Conservation (phyloP, 2,329 filamentous ascomycete genomes). For the Pyrenophora seminiperda region DNA sequence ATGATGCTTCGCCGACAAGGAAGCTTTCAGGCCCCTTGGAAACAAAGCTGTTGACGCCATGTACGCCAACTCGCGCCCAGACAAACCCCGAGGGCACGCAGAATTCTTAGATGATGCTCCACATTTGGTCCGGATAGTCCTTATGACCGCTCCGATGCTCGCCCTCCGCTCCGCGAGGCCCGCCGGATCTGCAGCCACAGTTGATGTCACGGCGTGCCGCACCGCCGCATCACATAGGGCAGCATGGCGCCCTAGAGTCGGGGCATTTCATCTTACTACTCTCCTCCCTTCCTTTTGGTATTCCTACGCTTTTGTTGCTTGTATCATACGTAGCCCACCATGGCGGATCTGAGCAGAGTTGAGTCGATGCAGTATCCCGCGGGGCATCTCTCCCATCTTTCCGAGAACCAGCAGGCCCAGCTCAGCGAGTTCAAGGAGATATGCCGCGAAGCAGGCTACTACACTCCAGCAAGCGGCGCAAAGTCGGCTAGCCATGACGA, state of each 20-base stretch:
- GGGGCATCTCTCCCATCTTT: slow-evolving; percentile 83
- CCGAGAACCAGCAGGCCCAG: slow-evolving; percentile 67
- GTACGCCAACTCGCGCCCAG: slow-evolving; percentile 7
- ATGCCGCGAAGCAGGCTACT: slow-evolving; percentile 68
- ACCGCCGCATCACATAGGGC: slow-evolving; percentile 30
- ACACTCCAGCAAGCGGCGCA: slow-evolving; percentile 54
- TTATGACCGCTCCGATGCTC: slow-evolving; percentile 13
- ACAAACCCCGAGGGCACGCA: slow-evolving; percentile 1
- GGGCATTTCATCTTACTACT: slow-evolving; percentile 18
- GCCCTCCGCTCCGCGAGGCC: slow-evolving; percentile 12
- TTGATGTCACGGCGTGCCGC: slow-evolving; percentile 34
- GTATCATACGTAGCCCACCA: slow-evolving; percentile 15
- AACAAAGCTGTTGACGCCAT: slow-evolving; percentile 13
- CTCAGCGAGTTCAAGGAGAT: slow-evolving; percentile 74
- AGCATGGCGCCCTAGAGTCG: slow-evolving; percentile 33
- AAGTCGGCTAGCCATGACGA: slow-evolving; percentile 70
- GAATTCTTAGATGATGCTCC: slow-evolving; percentile 9
- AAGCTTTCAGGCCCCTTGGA: slow-evolving; percentile 14
- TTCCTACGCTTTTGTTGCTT: neutral
- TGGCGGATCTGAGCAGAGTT: slow-evolving; percentile 44
- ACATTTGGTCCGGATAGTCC: slow-evolving; percentile 26
- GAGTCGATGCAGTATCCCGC: slow-evolving; percentile 65
- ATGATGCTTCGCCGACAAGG: slow-evolving; percentile 1
- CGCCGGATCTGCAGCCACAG: slow-evolving; percentile 21
- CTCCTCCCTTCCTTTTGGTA: slow-evolving; percentile 6